Conservation (phyloP, 2,329 filamentous ascomycete genomes). For the Xylaria sp. region DNA sequence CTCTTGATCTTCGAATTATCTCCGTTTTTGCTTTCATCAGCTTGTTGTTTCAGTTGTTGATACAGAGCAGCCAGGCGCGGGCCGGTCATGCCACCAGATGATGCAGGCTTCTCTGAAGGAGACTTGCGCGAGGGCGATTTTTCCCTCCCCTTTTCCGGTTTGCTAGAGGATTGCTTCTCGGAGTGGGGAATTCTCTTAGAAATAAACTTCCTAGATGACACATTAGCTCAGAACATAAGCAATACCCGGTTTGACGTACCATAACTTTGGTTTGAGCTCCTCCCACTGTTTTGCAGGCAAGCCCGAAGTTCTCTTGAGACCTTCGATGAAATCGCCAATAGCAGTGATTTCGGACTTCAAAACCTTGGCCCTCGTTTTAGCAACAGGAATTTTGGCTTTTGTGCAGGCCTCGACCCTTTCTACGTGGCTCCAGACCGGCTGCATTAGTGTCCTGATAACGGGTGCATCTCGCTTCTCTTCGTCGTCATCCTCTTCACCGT, state of each 20-base stretch:
- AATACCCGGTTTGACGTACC: conserved; percentile 34
- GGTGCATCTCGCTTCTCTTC: conserved; percentile 44
- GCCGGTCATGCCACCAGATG: conserved; percentile 40
- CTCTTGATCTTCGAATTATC: conserved; percentile 35
- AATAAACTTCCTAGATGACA: conserved; percentile 41
- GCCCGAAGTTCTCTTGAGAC: conserved; percentile 41
- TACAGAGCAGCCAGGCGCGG: conserved; percentile 42
- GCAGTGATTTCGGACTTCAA: conserved; percentile 44
- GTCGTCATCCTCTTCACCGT: conserved; percentile 48
- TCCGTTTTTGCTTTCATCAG: conserved; percentile 37
- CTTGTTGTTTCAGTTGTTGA: conserved; percentile 40
- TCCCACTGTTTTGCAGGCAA: conserved; percentile 38
- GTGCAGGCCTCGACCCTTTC: conserved; percentile 43
- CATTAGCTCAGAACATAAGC: conserved; percentile 26
- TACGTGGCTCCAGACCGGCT: conserved; percentile 43
- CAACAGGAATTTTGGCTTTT: conserved; percentile 43
- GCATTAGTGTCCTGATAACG: conserved; percentile 43
- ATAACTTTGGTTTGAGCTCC: conserved; percentile 45
- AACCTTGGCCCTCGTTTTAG: conserved; percentile 43
- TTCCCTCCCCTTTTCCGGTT: conserved; percentile 36
- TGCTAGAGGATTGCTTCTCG: conserved; percentile 38
- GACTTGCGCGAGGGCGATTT: conserved; percentile 31
- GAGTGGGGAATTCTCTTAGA: conserved; percentile 44
- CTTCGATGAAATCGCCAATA: conserved; percentile 45
- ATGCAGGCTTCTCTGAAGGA: conserved; percentile 32